Conservation (phyloP, 2,329 filamentous ascomycete genomes). For the Claviceps sp. region DNA sequence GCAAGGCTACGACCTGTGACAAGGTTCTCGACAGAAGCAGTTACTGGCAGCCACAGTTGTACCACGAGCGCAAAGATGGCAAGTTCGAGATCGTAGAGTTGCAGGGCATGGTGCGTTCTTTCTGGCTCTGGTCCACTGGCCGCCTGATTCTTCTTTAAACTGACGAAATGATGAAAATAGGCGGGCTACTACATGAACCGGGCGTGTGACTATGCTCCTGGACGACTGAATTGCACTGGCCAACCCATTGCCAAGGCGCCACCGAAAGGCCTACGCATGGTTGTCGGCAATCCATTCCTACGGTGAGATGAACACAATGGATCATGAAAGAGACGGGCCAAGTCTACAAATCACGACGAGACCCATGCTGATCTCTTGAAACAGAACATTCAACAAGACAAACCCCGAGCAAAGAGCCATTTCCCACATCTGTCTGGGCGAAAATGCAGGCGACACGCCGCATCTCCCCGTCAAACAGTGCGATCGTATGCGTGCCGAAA, state of each 20-base stretch:
- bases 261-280: conserved; percentile 50
- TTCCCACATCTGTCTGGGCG: conserved; percentile 40
- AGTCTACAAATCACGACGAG: neutral
- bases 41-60: conserved; percentile 54
- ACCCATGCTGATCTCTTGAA: neutral
- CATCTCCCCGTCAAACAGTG: conserved; percentile 39
- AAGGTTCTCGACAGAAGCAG: conserved; percentile 49
- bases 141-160: too few relatives aligned
- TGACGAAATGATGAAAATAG: conserved; percentile 3
- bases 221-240: conserved; percentile 11
- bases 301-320: conserved; percentile 3
- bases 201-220: conserved; percentile 15
- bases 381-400: conserved; percentile 27
- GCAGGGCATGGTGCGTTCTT: conserved; percentile 14
- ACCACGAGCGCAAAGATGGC: conserved; percentile 37
- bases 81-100: conserved; percentile 31
- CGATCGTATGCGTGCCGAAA: conserved; percentile 35
- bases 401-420: conserved; percentile 36
- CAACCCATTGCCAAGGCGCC: conserved; percentile 35
- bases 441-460: conserved; percentile 26
- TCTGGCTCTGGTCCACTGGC: neutral
- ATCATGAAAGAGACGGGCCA: too few relatives aligned
- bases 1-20: conserved; percentile 51
- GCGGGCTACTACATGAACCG: conserved; percentile 15
- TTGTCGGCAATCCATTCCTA: conserved; percentile 46